Evolutionary conservation across 495 filamentous ascomycete species (phyloP).

Genomic region (Wilcoxina mikolae): DNA sequence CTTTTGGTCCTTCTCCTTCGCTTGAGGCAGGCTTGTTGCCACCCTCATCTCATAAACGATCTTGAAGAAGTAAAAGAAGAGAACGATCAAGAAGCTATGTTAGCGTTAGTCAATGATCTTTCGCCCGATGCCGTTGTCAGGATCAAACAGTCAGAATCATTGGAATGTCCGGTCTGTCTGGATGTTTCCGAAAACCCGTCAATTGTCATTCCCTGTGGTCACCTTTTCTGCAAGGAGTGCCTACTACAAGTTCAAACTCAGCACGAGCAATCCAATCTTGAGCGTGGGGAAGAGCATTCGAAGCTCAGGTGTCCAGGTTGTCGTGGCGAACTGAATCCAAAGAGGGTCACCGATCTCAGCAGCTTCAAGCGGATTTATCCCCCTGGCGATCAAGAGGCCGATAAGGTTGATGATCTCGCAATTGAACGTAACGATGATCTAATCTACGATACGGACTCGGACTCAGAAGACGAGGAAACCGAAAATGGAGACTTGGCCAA

Average conservation of each 20-base stretch:
- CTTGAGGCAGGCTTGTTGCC: slow-evolving; percentile 82
- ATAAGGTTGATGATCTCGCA: slow-evolving; percentile 18
- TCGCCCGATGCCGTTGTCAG: slow-evolving; percentile 46
- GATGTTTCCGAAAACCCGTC: slow-evolving; percentile 60
- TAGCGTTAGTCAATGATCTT: slow-evolving; percentile 48
- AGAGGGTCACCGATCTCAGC: slow-evolving; percentile 55
- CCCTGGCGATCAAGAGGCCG: slow-evolving; percentile 32
- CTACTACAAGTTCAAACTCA: slow-evolving; percentile 57
- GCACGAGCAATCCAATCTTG: slow-evolving; percentile 35
- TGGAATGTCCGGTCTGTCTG: slow-evolving; percentile 51
- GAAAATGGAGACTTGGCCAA: slow-evolving; percentile 38
- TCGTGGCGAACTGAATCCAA: slow-evolving; percentile 33
- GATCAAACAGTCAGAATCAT: slow-evolving; percentile 44
- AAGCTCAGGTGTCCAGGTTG: slow-evolving; percentile 63
- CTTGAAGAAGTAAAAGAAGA: slow-evolving; percentile 43
- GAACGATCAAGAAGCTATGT: slow-evolving; percentile 15
- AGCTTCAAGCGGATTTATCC: slow-evolving; percentile 65
- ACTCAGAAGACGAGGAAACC: slow-evolving; percentile 32
- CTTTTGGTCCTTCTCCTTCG: slow-evolving; percentile 76
- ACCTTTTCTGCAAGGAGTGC: slow-evolving; percentile 66
- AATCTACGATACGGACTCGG: slow-evolving; percentile 25
- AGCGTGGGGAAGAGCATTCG: slow-evolving; percentile 43
- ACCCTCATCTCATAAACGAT: slow-evolving; percentile 78
- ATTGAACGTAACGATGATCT: background rate
- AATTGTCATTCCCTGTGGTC: slow-evolving; percentile 75